phyloP scores from a whole-genome alignment of 2,329 filamentous ascomycete genomes.

The Cordyceps cicadae region DNA sequence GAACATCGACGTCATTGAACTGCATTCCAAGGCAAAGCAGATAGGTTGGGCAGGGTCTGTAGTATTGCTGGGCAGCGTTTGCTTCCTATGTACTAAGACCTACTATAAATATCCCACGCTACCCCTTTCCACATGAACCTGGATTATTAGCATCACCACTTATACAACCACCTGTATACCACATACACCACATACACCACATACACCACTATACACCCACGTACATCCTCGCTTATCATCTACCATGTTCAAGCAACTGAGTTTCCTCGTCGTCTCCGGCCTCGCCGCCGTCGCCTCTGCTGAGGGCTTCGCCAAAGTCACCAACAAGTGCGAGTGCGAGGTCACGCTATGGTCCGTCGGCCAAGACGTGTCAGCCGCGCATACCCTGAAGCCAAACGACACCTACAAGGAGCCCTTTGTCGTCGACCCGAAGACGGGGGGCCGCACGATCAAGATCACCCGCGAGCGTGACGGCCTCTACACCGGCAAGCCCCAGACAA shows the following conservation, averaged over 20 bases:
- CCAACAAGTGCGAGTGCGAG: conserved; percentile 27
- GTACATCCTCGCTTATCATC: neutral
- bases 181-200: no score
- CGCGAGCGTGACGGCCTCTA: conserved; percentile 27
- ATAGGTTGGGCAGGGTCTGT: no score
- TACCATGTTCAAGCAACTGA: conserved; percentile 9
- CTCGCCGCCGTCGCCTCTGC: conserved; percentile 20
- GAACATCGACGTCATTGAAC: neutral
- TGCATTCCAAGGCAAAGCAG: neutral
- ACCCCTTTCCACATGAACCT: neutral
- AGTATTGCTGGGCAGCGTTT: neutral
- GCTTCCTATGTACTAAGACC: no score
- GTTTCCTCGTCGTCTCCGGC: conserved; percentile 18
- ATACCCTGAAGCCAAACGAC: conserved; percentile 20
- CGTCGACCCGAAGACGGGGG: conserved; percentile 29
- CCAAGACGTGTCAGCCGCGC: conserved; percentile 19
- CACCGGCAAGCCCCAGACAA: conserved; percentile 31
- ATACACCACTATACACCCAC: neutral
- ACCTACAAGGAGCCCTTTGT: conserved; percentile 27
- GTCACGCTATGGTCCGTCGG: conserved; percentile 34
- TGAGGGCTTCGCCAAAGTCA: conserved; percentile 27
- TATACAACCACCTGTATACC: neutral
- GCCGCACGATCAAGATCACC: conserved; percentile 32
- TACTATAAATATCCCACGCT: neutral
- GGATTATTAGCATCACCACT: neutral